Base-by-base conservation (phyloP, 495 filamentous ascomycete genomes). In the Xylaria flabelliformis region DNA sequence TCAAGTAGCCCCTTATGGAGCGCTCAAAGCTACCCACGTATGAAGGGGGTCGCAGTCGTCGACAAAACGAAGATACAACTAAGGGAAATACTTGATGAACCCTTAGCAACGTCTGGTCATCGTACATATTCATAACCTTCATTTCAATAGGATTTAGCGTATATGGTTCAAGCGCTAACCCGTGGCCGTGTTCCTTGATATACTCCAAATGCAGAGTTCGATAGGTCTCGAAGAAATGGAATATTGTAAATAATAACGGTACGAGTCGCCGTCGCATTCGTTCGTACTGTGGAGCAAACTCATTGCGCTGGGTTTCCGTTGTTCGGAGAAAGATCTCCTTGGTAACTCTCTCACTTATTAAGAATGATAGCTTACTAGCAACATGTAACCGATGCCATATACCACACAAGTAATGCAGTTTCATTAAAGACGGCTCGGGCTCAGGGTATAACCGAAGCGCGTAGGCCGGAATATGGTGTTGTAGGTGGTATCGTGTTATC, bases 141-240 rank as follows among this genome's bases (percentile, higher is more conserved):
- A 76, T 70, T 74, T 89, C 87, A 70, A 89, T 85, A 3, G 86
- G 87, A 58, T 88, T 87, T 29, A 83, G 56, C 0, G 84, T 85
- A 67, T 85, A 83, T 0, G 85, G 83, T 39, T 69, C 80, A 62
- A 24, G 72, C 53, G 65, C 72, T 36, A 87, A 71, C 0, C 85
- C 84, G 41, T 82, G 75, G 0, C 83, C 83, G 56, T 83, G 75
- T 44, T 85, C 79, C 29, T 77, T 77, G 34, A 89, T 81, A 71
- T 86, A 87, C 64, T 85, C 74, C 24, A 87, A 76, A 74, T 89
- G 86, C n/a, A 86, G 80, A 53, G 82, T 80, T 64, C 87, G 85
- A 73, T 87, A 88, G 4, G 82, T 86, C 73, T 89, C 87, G 74
- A 89, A 89, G 74, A 89, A 89, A 75, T 89, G 87, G 72, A 88